Evolutionary conservation across 495 filamentous ascomycete genomes (phyloP), one percentile per base, ranked within the genome.

Genomic region (Penicillium canariense): DNA sequence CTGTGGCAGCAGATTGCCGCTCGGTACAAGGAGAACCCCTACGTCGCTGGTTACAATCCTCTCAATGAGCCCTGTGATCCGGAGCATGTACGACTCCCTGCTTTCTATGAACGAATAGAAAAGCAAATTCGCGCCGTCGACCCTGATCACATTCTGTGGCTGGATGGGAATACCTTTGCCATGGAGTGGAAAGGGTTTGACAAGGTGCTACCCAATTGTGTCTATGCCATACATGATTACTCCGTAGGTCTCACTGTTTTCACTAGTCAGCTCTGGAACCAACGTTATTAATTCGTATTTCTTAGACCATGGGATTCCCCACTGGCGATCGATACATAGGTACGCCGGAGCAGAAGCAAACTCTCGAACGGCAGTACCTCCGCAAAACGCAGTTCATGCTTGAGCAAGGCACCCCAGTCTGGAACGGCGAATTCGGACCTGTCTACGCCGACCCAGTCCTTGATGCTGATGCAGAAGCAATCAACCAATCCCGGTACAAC

Each of bases 351-450:
- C 82, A 87, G 60, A 80, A 82, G 20, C 60, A 70, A 5, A 61
- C 54, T 8, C 69, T 87, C 1, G 68, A 73, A 47, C 65, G 63
- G 11, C 59, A 69, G 10, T 86, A 81, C 57, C 63, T 76, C 50
- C 70, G 81, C 23, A 87, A 87, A 68, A 79, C 76, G 3, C 62
- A 77, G 27, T 84, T 82, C 63, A 85, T 85, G 83, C 71, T 70
- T 31, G 55, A 73, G 15, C 65, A 81, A 15, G 62, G 66, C 12
- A 75, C 79, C 3, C 78, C 83, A 4, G 78, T 82, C 61, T 87
- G 83, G 84, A 87, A 87, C 57, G 84, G 84, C 43, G 84, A 87
- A 55, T 87, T 84, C 50, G 84, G 84, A 1, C 84, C 83, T 3
- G 82, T 86, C 3, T 85, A 85, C 59, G 79, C 77, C 4, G 60